These are phyloP conservation scores for Pseudogymnoascus sp. DNA, from an alignment of 2,329 filamentous ascomycete genomes.

Conservation along the genomic window DNA sequence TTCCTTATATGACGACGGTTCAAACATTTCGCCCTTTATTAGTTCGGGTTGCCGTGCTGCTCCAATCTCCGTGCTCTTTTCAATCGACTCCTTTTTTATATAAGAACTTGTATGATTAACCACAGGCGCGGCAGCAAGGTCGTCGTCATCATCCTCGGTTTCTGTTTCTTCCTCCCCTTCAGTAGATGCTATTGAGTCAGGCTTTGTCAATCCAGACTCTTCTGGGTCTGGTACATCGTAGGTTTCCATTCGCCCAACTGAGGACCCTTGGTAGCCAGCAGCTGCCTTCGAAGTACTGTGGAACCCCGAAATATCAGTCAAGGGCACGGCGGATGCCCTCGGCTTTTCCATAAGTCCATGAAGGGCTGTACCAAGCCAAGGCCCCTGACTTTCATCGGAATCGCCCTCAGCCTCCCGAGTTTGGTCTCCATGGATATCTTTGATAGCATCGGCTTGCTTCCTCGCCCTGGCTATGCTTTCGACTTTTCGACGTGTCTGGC, in stretches of 20 bases:
- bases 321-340: slow-evolving; percentile 11
- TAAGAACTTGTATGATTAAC: slow-evolving; percentile 9
- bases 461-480: slow-evolving; percentile 31
- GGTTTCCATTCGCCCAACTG: slow-evolving; percentile 23
- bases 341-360: slow-evolving; percentile 39
- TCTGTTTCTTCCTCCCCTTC: slow-evolving; percentile 13
- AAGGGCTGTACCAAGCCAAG: slow-evolving; percentile 34
- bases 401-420: slow-evolving; percentile 16
- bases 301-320: slow-evolving; percentile 1
- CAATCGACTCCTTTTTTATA: neutral
- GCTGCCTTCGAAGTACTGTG: slow-evolving; percentile 9
- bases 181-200: neutral
- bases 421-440: slow-evolving; percentile 19
- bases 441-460: slow-evolving; percentile 31
- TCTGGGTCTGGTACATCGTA: slow-evolving; percentile 12
- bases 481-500: slow-evolving; percentile 23
- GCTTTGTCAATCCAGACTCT: neutral
- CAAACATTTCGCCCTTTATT: slow-evolving; percentile 13
- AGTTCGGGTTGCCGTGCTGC: slow-evolving; percentile 22
- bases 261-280: neutral
- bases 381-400: slow-evolving; percentile 28
- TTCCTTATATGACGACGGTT: neutral
- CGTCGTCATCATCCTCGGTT: slow-evolving; percentile 23
- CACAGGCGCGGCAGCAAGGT: slow-evolving; percentile 19
- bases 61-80: neutral